Conservation (phyloP, 768 basidiomycete species). For the Suillus americanus region DNA sequence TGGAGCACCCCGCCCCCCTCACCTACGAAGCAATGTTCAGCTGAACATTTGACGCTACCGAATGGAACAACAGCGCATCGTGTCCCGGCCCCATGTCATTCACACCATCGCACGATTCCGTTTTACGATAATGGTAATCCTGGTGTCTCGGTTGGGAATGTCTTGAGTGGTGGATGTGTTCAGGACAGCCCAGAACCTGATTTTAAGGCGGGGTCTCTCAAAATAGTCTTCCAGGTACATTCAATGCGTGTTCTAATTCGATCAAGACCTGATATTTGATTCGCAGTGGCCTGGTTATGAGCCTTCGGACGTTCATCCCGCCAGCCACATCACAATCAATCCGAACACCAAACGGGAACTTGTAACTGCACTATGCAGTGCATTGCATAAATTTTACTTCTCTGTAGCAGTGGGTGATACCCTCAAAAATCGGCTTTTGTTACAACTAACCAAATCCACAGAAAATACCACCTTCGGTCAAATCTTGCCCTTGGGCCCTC, state of each 20-base stretch:
- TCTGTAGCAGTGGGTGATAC: background rate
- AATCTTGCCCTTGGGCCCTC: conserved; percentile 16
- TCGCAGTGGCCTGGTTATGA: conserved; percentile 28
- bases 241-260: background rate
- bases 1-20: background rate
- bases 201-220: background rate
- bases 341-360: conserved; percentile 19
- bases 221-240: background rate
- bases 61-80: conserved; percentile 2
- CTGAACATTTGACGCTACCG: background rate
- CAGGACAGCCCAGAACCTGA: conserved; percentile 12
- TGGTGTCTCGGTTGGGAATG: conserved; percentile 19
- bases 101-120: conserved; percentile 13
- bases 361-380: background rate
- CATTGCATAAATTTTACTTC: background rate
- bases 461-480: background rate
- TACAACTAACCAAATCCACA: background rate
- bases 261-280: background rate
- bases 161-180: conserved; percentile 7
- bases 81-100: conserved; percentile 15
- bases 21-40: background rate
- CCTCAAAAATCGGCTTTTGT: background rate
- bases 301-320: background rate
- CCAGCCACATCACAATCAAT: conserved; percentile 8
- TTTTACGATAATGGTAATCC: conserved; percentile 20